These are phyloP conservation scores for Trematosphaeria pertusa DNA, from an alignment of 2,329 filamentous ascomycete genomes.

Conservation along the genomic window DNA sequence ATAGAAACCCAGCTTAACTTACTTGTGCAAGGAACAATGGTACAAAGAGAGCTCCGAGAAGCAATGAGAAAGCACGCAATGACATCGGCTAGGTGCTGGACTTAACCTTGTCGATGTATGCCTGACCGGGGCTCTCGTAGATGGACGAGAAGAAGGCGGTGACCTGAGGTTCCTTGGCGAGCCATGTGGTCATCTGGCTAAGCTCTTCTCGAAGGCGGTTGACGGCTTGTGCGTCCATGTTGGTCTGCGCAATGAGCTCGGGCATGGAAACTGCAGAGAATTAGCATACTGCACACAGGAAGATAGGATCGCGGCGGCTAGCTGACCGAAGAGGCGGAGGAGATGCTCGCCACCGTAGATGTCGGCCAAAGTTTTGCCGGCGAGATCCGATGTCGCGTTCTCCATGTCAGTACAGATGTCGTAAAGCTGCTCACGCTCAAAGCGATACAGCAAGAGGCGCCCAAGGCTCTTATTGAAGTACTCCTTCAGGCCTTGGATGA, in stretches of 20 bases:
- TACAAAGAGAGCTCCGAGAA: conserved; percentile 15
- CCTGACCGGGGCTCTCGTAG: conserved; percentile 75
- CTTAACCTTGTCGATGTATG: conserved; percentile 73
- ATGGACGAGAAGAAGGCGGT: conserved; percentile 77
- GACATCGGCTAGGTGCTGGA: conserved; percentile 40
- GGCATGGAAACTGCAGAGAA: conserved; percentile 91
- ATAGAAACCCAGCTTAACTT: no score
- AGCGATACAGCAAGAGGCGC: conserved; percentile 89
- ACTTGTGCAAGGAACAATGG: no score
- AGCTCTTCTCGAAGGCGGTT: conserved; percentile 89
- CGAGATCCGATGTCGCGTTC: conserved; percentile 64
- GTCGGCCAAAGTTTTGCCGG: conserved; percentile 76
- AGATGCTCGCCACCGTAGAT: conserved; percentile 95
- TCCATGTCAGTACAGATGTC: conserved; percentile 76
- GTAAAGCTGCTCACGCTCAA: conserved; percentile 88
- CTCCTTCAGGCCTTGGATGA: conserved; percentile 82
- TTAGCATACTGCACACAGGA: no score
- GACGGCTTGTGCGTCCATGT: conserved; percentile 94
- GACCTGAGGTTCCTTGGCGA: conserved; percentile 71
- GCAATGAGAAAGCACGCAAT: no score
- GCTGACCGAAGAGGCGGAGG: conserved; percentile 82
- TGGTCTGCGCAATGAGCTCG: conserved; percentile 94
- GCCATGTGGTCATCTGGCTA: conserved; percentile 83
- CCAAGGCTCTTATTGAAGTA: conserved; percentile 94
- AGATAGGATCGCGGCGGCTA: no score